Evolutionary conservation across 306 rosid genomes (phyloP), one percentile per base, ranked within the genome.

Genomic region (Sicyos edulis): DNA sequence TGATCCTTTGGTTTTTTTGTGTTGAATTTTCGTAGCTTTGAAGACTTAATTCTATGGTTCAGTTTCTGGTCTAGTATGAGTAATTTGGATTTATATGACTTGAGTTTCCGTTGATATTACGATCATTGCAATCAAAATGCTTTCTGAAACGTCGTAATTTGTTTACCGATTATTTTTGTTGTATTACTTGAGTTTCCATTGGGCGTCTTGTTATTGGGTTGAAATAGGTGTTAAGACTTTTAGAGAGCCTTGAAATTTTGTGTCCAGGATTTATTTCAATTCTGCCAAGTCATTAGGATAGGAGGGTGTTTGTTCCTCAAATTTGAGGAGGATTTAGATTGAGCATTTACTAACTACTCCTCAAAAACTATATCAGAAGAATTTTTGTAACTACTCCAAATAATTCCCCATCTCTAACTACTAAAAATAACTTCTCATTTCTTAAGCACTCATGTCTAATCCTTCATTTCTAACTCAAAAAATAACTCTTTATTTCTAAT

Each of bases 41-140:
- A 6, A n/a, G 74, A 16, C 75, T 78, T 76, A 58, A 78, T 79
- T 78, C 80, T 82, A 78, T 80, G 85, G 32, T 78, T 78, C 51
- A n/a, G 70, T 63, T 40, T 40, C 37, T 63, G 51, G 52, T 63
- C 24, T 37, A 63, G 51, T 63, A 37, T 4, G 8, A 37, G 70
- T 63, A n/a, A 26, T 40, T 63, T 63, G 52, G 29, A 40, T 17
- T 37, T 37, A 16, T 17, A 9, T 37, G 70, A 63, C 70, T 63
- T 37, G 51, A 37, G 16, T n/a, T 40, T 68, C 20, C 56, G 56
- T 24, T 14, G 55, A 47, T 47, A 68, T 68, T 21, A 8, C 56
- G 73, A 47, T 63, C n/a, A n/a, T 63, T 40, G 52, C 70, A 63
- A 63, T 20, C 51, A 17, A 37, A 63, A 17, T 63, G 26, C 14